Evolutionary conservation across 1,284 basidiomycete species (phyloP).

Genomic region (Marasmius sp.): DNA sequence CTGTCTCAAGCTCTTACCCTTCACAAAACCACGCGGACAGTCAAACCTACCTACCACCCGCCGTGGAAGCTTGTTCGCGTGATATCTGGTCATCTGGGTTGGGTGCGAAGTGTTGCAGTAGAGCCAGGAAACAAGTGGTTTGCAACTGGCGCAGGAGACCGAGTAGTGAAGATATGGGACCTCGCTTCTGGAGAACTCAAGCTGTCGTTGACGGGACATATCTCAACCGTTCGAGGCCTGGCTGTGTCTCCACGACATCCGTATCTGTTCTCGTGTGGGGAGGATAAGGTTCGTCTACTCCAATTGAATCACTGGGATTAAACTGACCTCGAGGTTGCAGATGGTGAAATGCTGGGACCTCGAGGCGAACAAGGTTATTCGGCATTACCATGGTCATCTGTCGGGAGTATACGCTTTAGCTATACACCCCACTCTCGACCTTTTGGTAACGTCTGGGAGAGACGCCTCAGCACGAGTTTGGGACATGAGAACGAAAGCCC

Average conservation of each 20-base stretch:
- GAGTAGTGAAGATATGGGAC: constrained; percentile 99
- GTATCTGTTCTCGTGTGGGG: constrained; percentile 95
- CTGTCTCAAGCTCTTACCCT: constrained; percentile 86
- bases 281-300: constrained; percentile 78
- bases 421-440: constrained; percentile 93
- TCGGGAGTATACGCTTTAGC: constrained; percentile 93
- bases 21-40: constrained; percentile 87
- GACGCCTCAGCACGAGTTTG: constrained; percentile 96
- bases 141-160: constrained; percentile 94
- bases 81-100: constrained; percentile 96
- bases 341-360: constrained; percentile 99
- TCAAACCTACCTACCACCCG: constrained; percentile 94
- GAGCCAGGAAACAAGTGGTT: constrained; percentile 99
- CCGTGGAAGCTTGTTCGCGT: constrained; percentile 97
- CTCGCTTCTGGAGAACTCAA: constrained; percentile 94
- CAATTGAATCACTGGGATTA: background rate
- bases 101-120: constrained; percentile 96
- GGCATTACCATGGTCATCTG: constrained; percentile 97
- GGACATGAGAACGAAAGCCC: constrained; percentile 98
- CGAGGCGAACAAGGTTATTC: constrained; percentile 97
- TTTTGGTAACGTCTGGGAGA: constrained; percentile 92
- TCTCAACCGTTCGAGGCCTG: constrained; percentile 93
- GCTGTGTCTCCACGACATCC: constrained; percentile 93
- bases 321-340: constrained; percentile 36
- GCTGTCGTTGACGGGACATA: constrained; percentile 94